Base-by-base conservation (phyloP, 2,329 filamentous ascomycete genomes). In the Pseudogymnoascus pannorum region DNA sequence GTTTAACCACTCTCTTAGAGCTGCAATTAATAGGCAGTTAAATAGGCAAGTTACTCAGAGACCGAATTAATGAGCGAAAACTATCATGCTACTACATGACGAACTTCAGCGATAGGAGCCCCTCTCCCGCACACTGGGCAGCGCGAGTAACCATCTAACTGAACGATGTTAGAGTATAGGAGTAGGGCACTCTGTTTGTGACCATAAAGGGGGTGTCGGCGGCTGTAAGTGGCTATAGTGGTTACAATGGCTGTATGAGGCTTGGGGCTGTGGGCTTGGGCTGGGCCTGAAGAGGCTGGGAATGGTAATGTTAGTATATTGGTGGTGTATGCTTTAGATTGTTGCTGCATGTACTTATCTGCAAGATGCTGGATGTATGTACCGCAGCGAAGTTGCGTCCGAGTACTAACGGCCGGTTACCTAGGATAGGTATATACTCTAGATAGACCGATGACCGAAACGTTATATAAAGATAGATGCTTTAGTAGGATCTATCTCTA, bases 231-330 rank as follows among this genome's bases (percentile, higher is more conserved):
- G 42, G 42, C 22, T 51, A 29, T 51, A 16, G 4, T 51, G 44
- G 44, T 8, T 29, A n/a, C 3, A 29, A 51, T 51, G 44, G 44
- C 44, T 51, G 44, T 16, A 51, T 16, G 44, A 51, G 44, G 44
- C 44, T 51, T 51, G 44, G 44, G 44, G 44, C 44, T 51, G 44
- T 51, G 44, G 44, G 44, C 44, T 51, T 51, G 44, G 44, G 44
- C 24, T 29, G 22, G 44, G 24, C 44, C 44, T 51, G 12, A 29
- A 42, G 14, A 29, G 44, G 44, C 44, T 51, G 24, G 44, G 14
- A 16, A 51, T 29, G n/a, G 22, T 9, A 51, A 51, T 16, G 14
- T 29, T 14, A 29, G 20, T 29, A 51, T 51, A 51, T 51, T 51
- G 44, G 22, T 18, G 44, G 22, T 9, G 44, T 51, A 51, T 29